Evolutionary conservation across 768 basidiomycete genomes (phyloP), one percentile per base, ranked within the genome.

Genomic region (Rhodotorula toruloides): DNA sequence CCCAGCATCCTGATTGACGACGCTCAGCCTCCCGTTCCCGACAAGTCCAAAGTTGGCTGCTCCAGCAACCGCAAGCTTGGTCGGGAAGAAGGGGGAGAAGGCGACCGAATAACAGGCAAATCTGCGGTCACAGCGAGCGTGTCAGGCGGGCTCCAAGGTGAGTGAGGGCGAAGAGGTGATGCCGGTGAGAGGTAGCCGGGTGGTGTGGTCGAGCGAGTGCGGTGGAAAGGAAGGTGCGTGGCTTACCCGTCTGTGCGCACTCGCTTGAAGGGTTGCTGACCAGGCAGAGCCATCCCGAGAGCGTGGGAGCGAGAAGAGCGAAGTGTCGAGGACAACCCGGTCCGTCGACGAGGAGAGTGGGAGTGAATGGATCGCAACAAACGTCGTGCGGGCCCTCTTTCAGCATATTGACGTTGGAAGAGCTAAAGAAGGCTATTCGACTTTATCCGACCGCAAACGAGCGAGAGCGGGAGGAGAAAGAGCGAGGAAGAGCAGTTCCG

Each of bases 21-120:
- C 42, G 64, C 76, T 88, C 48, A 97, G 76, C n/a, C 93, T 82
- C 1, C 94, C 94, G 78, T 96, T 97, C 32, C 94, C 94, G 39
- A 97, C 89, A 8, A 98, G 82, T 5, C 94, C 94, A 77, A 91
- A 97, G 78, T 97, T 71, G 39, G 66, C 68, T 4, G 74, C 73
- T 2, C 69, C 67, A 16, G 78, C 79, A 5, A 78, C 70, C 7
- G 79, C 79, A 21, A 79, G 72, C 25, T 73, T 66, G 39, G 71
- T 68, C 50, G 77, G 76, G 65, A 74, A 76, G 74, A 78, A 78
- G 12, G 77, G 77, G 14, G 76, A 77, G 70, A 73, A 79, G 19
- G 74, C 74, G 43, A 79, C 34, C 14, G 61, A 58, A 62, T 79
- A 76, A 65, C 77, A 76, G 8, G 77, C 71, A 68, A 74, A 79